Base-by-base conservation (phyloP, 1,284 basidiomycete species). In the Schizopora paradoxa region DNA sequence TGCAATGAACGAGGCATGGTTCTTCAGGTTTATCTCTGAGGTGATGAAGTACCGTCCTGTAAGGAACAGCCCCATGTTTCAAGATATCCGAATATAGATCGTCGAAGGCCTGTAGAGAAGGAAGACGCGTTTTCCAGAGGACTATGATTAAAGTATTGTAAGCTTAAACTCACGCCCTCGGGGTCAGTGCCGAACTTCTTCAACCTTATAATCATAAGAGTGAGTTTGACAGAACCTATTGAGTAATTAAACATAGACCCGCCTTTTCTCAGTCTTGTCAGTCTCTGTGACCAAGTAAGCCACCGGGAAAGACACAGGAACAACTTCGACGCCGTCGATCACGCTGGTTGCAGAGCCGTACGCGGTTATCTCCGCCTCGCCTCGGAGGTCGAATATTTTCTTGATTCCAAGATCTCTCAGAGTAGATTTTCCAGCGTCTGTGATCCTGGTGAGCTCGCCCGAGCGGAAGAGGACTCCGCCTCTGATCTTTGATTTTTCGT, bases 1-100 rank as follows among this genome's bases (percentile, higher is more conserved):
- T 72, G 53, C 70, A 73, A 51, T 72, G 69, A 7, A 73, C 56
- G 32, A 72, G 55, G 48, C 66, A 67, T 8, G 66, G 62, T 43
- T 67, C 59, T 40, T 64, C 61, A 6, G 68, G 66, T 18, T 61
- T 49, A 33, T 71, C 66, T 26, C 65, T 58, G 10, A 73, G 43
- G 45, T 70, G 66, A n/a, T 58, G 47, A 35, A 72, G 59, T 16
- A 72, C 59, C 5, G 47, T 51, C 33, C 62, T 61, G 22, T 64
- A 63, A 0, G 66, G 60, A 10, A 60, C 49, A 4, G 59, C 61
- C 4, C 59, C 65, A 18, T 53, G 51, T 26, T 63, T 56, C n/a
- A 73, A 54, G 11, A 66, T 62, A 36, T 61, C 58, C 1, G 54
- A 48, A 48, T 72, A 68, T 16, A 64, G 39, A 5, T 54, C 47